Percentiles rank a stretch among this genome's conserved stretches.
Evolutionary conservation across 139 green algal genomes (phyloP).

Genomic region (Tetradesmus lagerheimii): DNA sequence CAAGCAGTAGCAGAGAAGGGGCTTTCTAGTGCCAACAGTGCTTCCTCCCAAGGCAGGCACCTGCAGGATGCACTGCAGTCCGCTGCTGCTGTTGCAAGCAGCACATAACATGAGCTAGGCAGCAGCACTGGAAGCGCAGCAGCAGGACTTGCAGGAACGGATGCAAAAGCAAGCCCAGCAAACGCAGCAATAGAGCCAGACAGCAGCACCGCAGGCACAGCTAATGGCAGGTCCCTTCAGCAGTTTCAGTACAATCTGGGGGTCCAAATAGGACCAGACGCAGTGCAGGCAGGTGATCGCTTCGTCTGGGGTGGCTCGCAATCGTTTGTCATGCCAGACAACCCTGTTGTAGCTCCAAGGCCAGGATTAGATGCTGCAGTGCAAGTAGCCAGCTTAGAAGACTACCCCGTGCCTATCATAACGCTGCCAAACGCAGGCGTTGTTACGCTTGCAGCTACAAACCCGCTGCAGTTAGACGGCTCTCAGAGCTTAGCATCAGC

Average conservation of each 20-base stretch:
- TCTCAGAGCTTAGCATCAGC: not conserved
- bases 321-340: not conserved
- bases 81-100: not conserved
- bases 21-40: not conserved
- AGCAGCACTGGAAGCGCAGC: not conserved
- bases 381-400: not conserved
- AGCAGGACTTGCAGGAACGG: not conserved
- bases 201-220: not conserved
- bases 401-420: constrained; percentile 41
- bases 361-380: not conserved
- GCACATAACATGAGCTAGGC: not conserved
- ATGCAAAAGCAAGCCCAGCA: not conserved
- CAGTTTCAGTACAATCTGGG: not conserved
- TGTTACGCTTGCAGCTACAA: not conserved
- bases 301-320: not conserved
- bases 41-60: not conserved
- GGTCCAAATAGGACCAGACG: not conserved
- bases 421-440: constrained; percentile 17
- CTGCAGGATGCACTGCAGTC: not conserved
- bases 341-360: not conserved
- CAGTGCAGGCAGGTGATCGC: not conserved
- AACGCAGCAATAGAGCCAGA: not conserved
- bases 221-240: not conserved
- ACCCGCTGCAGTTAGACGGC: constrained; percentile 28
- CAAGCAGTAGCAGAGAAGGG: not conserved